Evolutionary conservation across 805 yeast genomes (phyloP).

Genomic region (Candida parachauliodes): DNA sequence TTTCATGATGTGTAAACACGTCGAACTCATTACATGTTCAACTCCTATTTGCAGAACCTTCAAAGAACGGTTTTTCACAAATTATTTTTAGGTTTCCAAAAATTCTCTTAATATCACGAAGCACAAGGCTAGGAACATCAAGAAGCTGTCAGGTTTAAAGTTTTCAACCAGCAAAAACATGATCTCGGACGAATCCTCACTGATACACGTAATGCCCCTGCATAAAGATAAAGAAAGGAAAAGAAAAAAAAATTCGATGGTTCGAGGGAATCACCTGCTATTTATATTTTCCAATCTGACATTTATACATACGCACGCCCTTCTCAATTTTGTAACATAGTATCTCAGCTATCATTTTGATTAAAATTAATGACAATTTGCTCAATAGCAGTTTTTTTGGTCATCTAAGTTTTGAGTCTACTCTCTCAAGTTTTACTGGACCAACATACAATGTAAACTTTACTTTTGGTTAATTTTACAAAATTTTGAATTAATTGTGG

Average conservation of each 20-base stretch:
- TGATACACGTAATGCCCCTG: slow-evolving; percentile 99
- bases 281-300: neutral
- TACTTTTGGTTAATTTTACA: too few species aligned
- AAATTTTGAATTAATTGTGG: too few species aligned
- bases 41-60: slow-evolving; percentile 23
- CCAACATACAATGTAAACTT: too few species aligned
- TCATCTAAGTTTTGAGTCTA: too few species aligned
- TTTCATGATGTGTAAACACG: too few species aligned
- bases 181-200: slow-evolving; percentile 99
- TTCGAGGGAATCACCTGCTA: slow-evolving; percentile 3
- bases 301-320: too few species aligned
- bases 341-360: too few species aligned
- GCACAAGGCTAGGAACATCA: slow-evolving; percentile 43
- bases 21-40: too few species aligned
- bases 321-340: too few species aligned
- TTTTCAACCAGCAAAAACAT: slow-evolving; percentile 99
- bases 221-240: slow-evolving; percentile 75
- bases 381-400: too few species aligned
- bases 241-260: slow-evolving; percentile 2
- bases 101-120: slow-evolving; percentile 61
- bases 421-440: too few species aligned
- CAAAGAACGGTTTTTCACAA: slow-evolving; percentile 23
- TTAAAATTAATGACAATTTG: too few species aligned
- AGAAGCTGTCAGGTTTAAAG: slow-evolving; percentile 91
- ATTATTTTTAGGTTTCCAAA: slow-evolving; percentile 47